These are phyloP conservation scores for Talaromyces amestolkiae DNA, from an alignment of 2,329 filamentous ascomycete species.

Conservation along the genomic window DNA sequence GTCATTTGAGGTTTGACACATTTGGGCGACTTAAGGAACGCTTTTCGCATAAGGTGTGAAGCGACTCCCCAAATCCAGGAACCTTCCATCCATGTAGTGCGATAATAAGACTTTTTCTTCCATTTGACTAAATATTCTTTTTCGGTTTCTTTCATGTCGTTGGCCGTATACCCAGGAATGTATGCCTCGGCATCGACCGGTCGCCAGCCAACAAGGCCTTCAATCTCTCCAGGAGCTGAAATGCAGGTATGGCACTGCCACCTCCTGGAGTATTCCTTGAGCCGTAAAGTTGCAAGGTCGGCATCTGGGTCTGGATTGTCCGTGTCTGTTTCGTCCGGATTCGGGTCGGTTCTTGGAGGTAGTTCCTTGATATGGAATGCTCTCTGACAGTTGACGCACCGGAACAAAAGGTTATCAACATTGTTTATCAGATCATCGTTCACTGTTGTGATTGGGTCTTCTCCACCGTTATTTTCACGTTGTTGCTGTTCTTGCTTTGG, in stretches of 20 bases:
- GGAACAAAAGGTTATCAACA: slow-evolving; percentile 71
- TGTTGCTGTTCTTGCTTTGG: slow-evolving; percentile 79
- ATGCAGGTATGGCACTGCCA: slow-evolving; percentile 82
- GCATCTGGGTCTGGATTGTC: slow-evolving; percentile 19
- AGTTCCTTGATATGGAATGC: slow-evolving; percentile 84
- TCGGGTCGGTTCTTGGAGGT: slow-evolving; percentile 45
- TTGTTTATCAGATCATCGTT: slow-evolving; percentile 69
- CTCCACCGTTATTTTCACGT: slow-evolving; percentile 72
- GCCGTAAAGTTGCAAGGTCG: slow-evolving; percentile 57
- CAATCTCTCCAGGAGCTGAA: slow-evolving; percentile 64
- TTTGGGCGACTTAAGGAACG: slow-evolving; percentile 70
- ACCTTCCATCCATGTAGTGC: slow-evolving; percentile 82
- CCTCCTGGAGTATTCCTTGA: slow-evolving; percentile 68
- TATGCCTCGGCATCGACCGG: slow-evolving; percentile 61
- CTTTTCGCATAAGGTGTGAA: slow-evolving; percentile 61
- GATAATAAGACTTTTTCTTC: slow-evolving; percentile 74
- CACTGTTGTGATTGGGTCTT: slow-evolving; percentile 71
- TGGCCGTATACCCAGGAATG: slow-evolving; percentile 50
- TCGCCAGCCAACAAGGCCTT: slow-evolving; percentile 84
- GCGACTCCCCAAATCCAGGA: slow-evolving; percentile 80
- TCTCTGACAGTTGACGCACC: slow-evolving; percentile 73
- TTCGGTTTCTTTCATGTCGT: slow-evolving; percentile 67
- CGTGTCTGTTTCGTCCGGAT: slow-evolving; percentile 15
- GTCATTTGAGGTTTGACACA: slow-evolving; percentile 65
- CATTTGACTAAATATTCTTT: slow-evolving; percentile 93